Evolutionary conservation across 2,329 filamentous ascomycete species (phyloP), one percentile per base, ranked within the genome.

Genomic region (Colletotrichum musicola): DNA sequence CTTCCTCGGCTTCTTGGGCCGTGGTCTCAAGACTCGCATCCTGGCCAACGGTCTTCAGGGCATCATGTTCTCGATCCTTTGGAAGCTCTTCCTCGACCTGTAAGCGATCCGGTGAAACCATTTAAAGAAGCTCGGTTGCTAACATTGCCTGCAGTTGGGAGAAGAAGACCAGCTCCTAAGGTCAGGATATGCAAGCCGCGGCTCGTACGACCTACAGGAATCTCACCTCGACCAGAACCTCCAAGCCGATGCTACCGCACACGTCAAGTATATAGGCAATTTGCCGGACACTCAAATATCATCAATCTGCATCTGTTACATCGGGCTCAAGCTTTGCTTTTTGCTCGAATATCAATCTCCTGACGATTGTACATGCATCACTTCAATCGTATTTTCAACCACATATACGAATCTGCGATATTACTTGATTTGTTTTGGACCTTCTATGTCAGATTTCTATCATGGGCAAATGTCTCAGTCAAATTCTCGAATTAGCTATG

Each of bases 71-170:
- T 83, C 82, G 4, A 84, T 85, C 16, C 71, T 85, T 1, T 85
- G 83, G 83, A 85, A 84, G 60, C 67, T 85, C 0, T 84, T 85
- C 65, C 73, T 85, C 12, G 82, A 85, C 50, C 54, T 84, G 83
- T 85, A 46, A 77, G 83, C 80, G 5, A 14, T 49, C 4, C 12
- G 4, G 4, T 49, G 3, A 5, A 25, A 1, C 5, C 7, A 49
- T 4, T 18, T 10, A 12, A 0, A 22, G 16, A 18, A 4, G 27
- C 12, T 35, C 6, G 12, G 6, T 20, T 7, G 6, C 6, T 18
- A 4, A 12, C 7, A 22, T 20, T 35, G 30, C 10, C 30, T 10
- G 30, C 30, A 69, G 66, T 4, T 69, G 66, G 66, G 66, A 69
- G 56, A 69, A 69, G 56, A 60, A 69, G 6, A 69, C 62, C 4